These are phyloP conservation scores for Candida oleophila DNA, from an alignment of 805 yeast genomes.

Conservation along the genomic window DNA sequence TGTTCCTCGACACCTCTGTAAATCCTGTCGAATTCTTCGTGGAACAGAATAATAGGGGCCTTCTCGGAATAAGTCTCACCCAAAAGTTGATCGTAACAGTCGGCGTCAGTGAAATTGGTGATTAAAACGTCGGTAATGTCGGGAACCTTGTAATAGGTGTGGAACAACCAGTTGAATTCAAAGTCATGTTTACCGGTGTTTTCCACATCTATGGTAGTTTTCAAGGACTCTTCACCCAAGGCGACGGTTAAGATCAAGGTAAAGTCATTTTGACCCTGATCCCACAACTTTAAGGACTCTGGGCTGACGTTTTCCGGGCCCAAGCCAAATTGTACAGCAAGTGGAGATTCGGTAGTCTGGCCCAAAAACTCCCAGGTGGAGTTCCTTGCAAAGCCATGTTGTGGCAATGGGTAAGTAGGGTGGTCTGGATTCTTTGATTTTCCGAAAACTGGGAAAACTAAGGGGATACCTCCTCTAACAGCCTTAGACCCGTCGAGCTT, in stretches of 20 bases:
- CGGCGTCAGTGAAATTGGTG: constrained; percentile 71
- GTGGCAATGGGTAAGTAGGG: constrained; percentile 74
- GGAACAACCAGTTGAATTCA: constrained; percentile 94
- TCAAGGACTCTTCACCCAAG: constrained; percentile 56
- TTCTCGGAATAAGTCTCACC: constrained; percentile 62
- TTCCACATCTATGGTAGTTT: constrained; percentile 71
- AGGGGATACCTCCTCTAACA: constrained; percentile 95
- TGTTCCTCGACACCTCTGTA: constrained; percentile 60
- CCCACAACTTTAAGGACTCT: constrained; percentile 61
- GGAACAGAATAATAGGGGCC: constrained; percentile 71
- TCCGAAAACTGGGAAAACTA: constrained; percentile 94
- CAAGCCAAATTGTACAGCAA: constrained; percentile 83
- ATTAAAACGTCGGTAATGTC: constrained; percentile 80
- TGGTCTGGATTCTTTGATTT: constrained; percentile 50
- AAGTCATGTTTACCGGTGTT: constrained; percentile 65
- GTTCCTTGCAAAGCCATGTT: constrained; percentile 94
- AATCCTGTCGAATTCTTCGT: constrained; percentile 82
- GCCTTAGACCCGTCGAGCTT: constrained; percentile 89
- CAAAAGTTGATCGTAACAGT: constrained; percentile 74
- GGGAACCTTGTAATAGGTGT: constrained; percentile 74
- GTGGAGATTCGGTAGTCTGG: constrained; percentile 62
- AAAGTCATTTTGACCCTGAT: constrained; percentile 57
- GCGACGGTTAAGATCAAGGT: constrained; percentile 70
- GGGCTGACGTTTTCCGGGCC: constrained; percentile 78
- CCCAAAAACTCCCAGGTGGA: constrained; percentile 94